Evolutionary conservation across 331 rosid species (phyloP), one percentile per base, ranked within the genome.

Genomic region (Rhamnella rubrinervis): DNA sequence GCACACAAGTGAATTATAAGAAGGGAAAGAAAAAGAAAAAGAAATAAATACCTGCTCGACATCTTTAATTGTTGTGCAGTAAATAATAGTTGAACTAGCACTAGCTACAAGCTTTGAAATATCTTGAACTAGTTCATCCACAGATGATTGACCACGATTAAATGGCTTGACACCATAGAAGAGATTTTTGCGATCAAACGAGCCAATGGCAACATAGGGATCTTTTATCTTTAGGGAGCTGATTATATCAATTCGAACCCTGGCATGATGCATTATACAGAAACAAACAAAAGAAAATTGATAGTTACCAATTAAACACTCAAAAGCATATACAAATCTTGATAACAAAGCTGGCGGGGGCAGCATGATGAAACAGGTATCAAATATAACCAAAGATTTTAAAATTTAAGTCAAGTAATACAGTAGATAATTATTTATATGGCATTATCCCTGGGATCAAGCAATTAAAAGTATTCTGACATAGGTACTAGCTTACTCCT

Each of bases 61-160:
- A 69, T 89, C 95, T 79, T 84, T 92, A 70, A 89, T 82, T 76
- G 96, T 89, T 38, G 92, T 92, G 86, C 98, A 89, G 84, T 89
- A 92, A 63, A 92, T 79, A 64, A 92, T 87, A 57, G 95, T 92
- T 63, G 98, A 89, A 83, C 87, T 86, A 68, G 87, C 78, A 66
- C 67, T 81, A 56, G 78, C 75, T 38, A 84, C 85, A 60, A 79
- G 85, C 61, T 81, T 86, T 8, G 85, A 82, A 77, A 87, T 77
- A 75, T 89, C 96, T 71, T 28, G 82, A 57, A 86, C 88, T 44
- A 92, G 83, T 83, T 87, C 95, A 37, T 84, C 71, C 66, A 92
- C 59, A 81, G 84, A 87, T 78, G 73, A 67, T 73, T 68, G 82
- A 52, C 95, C 82, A 2, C 80, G 88, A 76, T 75, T 92, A 67